A percentile compares a stretch with the other conserved stretches of the same genome.
Conservation (phyloP, 768 basidiomycete genomes). For the Plicaturopsis crispa region DNA sequence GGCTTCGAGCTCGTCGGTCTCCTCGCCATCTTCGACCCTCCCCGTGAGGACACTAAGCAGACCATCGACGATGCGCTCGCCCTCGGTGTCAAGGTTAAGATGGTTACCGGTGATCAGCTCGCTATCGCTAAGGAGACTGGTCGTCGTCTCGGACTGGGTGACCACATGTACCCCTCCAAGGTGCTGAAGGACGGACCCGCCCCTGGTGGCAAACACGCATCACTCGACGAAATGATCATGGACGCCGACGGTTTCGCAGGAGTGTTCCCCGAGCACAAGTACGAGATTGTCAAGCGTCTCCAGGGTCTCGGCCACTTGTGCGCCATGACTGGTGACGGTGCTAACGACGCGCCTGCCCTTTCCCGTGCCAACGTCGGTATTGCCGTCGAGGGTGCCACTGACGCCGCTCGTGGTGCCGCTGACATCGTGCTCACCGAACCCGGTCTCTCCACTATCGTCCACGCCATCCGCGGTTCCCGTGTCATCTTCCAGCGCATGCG, state of each 20-base stretch:
- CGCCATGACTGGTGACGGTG: slow-evolving; percentile 99
- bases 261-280: slow-evolving; percentile 99
- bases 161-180: slow-evolving; percentile 99
- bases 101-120: slow-evolving; percentile 99
- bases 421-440: slow-evolving; percentile 98
- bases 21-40: slow-evolving; percentile 95
- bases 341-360: slow-evolving; percentile 96
- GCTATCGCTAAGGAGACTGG: slow-evolving; percentile 99
- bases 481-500: slow-evolving; percentile 99
- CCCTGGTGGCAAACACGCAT: slow-evolving; percentile 75
- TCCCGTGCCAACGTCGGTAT: slow-evolving; percentile 99
- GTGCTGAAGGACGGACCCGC: slow-evolving; percentile 97
- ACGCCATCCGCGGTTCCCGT: slow-evolving; percentile 97
- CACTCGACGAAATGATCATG: slow-evolving; percentile 97
- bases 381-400: slow-evolving; percentile 98
- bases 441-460: slow-evolving; percentile 97
- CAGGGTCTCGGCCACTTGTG: slow-evolving; percentile 93
- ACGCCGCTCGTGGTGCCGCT: slow-evolving; percentile 96
- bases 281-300: slow-evolving; percentile 98
- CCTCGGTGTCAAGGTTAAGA: slow-evolving; percentile 98
- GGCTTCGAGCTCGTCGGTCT: slow-evolving; percentile 98
- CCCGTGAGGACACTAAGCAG: slow-evolving; percentile 97
- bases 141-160: slow-evolving; percentile 93
- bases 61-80: slow-evolving; percentile 95
- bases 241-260: slow-evolving; percentile 99